A percentile compares a stretch with the other conserved stretches of the same genome.
Evolutionary conservation across 768 basidiomycete species (phyloP).

Genomic region (Porphyrellus cyaneotinctus): DNA sequence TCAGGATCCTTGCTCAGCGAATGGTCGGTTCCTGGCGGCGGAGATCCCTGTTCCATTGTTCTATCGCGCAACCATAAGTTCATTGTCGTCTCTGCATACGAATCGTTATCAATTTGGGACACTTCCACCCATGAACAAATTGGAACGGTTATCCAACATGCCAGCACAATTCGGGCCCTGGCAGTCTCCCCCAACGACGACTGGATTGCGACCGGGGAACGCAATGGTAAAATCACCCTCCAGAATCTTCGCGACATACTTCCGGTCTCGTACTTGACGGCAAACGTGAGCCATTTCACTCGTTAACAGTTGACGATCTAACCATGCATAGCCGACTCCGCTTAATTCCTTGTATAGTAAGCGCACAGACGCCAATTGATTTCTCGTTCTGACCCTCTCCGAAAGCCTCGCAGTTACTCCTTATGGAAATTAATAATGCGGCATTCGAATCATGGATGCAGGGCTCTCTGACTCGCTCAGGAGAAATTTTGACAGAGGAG

Average conservation of each 20-base stretch:
- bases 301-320: neutral
- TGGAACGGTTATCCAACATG: neutral
- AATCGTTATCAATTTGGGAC: neutral
- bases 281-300: neutral
- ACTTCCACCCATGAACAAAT: neutral
- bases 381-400: no score
- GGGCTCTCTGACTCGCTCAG: no score
- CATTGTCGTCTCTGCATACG: neutral
- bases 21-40: neutral
- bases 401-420: no score
- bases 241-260: neutral
- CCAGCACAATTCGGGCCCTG: neutral
- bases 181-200: neutral
- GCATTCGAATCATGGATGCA: no score
- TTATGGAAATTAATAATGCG: no score
- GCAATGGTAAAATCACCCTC: neutral
- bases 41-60: neutral
- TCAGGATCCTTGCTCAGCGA: neutral
- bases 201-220: neutral
- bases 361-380: no score
- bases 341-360: no score
- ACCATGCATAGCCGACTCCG: no score
- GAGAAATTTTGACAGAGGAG: no score
- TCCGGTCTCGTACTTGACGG: neutral
- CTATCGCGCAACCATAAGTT: neutral